Percentiles rank a stretch among this genome's conserved stretches.
Conservation (phyloP, 768 basidiomycete species). For the Auricularia auricula-judae region DNA sequence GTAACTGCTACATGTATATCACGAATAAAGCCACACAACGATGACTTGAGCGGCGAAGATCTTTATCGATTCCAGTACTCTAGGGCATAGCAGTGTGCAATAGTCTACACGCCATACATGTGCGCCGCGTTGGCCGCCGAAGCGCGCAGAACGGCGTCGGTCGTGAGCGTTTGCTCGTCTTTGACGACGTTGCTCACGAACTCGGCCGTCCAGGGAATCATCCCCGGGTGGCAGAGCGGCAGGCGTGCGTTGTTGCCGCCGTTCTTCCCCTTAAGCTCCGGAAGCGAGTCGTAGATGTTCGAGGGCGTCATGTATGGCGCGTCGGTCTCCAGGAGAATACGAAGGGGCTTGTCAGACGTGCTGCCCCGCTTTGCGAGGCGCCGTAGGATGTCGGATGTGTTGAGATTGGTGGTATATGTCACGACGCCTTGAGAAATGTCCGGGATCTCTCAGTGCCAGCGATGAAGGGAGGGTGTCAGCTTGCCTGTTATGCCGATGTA, state of each 20-base stretch:
- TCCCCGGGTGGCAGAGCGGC: slow-evolving; percentile 64
- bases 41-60: too few relatives aligned
- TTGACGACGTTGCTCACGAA: slow-evolving; percentile 46
- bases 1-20: too few relatives aligned
- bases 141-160: slow-evolving; percentile 45
- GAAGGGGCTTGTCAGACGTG: slow-evolving; percentile 12
- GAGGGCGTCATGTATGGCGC: slow-evolving; percentile 81
- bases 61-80: too few relatives aligned
- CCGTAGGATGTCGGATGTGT: slow-evolving; percentile 59
- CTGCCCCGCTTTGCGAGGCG: slow-evolving; percentile 27
- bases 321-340: slow-evolving; percentile 67
- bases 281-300: slow-evolving; percentile 53
- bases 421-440: slow-evolving; percentile 46
- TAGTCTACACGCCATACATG: slow-evolving; percentile 39
- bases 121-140: slow-evolving; percentile 52
- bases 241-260: slow-evolving; percentile 33
- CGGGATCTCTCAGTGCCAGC: not conserved
- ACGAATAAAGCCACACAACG: too few relatives aligned
- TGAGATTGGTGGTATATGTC: slow-evolving; percentile 62
- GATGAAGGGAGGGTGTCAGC: slow-evolving; percentile 2
- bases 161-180: slow-evolving; percentile 35
- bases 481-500: slow-evolving; percentile 73
- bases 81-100: too few relatives aligned
- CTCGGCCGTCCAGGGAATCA: slow-evolving; percentile 80
- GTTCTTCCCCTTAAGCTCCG: slow-evolving; percentile 25